Evolutionary conservation across 1,284 basidiomycete genomes (phyloP), one percentile per base, ranked within the genome.

Genomic region (Pyrrhoderma noxium): DNA sequence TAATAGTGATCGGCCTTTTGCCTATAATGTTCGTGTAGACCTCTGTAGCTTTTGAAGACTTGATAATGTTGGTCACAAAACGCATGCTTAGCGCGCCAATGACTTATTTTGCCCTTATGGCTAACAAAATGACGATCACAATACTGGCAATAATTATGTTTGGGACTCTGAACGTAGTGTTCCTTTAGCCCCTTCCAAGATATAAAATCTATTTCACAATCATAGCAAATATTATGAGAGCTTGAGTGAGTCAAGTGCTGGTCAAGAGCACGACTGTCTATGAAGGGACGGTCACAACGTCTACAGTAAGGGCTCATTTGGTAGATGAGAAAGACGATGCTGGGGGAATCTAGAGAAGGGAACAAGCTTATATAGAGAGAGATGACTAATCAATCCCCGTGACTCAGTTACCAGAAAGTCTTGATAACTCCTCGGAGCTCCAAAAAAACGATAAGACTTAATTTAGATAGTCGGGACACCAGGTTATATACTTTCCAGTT

Each of bases 1-100:
- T 54, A 60, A 35, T 36, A 25, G 46, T 62, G 60, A 2, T 23
- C 14, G 3, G 25, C 2, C 34, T 54, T 59, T 18, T 55, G 53
- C n/a, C 45, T 50, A 19, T 41, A 54, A 39, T 57, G 56, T 31
- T 58, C 18, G 8, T 47, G 48, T 38, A 58, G 38, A 8, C 49
- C 45, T 16, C 19, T 25, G 11, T 16, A 2, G 18, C 19, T 37
- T 7, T 45, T 16, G n/a, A 45, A 51, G 3, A 38, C 22, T 18
- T 34, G 18, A 14, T 35, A 7, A 31, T 51, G 49, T 21, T 27
- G 22, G 3, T 8, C 31, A 39, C 49, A 51, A 31, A 23, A 43
- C 27, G 42, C 31, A 21, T 53, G 51, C 25, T 3, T 11, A 16
- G n/a, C 18, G 8, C 13, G n/a, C 13, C n/a, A 42, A 19, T 53